Evolutionary conservation across 371 early-diverging fungal genomes (phyloP).

Genomic region (Apophysomyces sp.): DNA sequence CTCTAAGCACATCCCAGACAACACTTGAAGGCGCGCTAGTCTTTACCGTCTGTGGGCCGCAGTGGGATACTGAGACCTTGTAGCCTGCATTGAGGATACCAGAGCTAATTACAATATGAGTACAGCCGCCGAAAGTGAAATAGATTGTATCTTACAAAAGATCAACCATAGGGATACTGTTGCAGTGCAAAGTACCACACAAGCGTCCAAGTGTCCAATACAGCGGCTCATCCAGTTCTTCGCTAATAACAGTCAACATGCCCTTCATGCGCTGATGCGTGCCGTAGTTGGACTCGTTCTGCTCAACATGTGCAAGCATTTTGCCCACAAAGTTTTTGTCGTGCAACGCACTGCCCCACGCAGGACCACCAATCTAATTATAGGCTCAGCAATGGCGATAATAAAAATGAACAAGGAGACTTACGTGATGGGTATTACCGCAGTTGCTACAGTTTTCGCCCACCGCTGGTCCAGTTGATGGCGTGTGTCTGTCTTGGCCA

Average conservation of each 20-base stretch:
- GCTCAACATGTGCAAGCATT: conserved; percentile 74
- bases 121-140: background rate
- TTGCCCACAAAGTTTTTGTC: conserved; percentile 72
- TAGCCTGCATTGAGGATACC: conserved; percentile 94
- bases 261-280: conserved; percentile 91
- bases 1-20: conserved; percentile 93
- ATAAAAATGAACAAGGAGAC: too few relatives aligned
- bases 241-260: conserved; percentile 91
- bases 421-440: conserved; percentile 65
- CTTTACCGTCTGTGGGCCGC: conserved; percentile 85
- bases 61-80: conserved; percentile 92
- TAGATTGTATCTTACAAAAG: conserved; percentile 26
- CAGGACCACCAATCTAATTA: conserved; percentile 91
- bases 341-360: conserved; percentile 89
- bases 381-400: background rate
- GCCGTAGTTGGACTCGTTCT: conserved; percentile 57
- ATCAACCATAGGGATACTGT: conserved; percentile 43
- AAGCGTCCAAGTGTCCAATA: conserved; percentile 77
- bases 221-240: conserved; percentile 81
- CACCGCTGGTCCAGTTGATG: conserved; percentile 66
- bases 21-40: conserved; percentile 91
- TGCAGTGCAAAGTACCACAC: conserved; percentile 68
- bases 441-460: conserved; percentile 72
- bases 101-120: conserved; percentile 73
- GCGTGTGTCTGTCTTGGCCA: conserved; percentile 56